phyloP scores from a whole-genome alignment of 495 filamentous ascomycete genomes.

The Aspergillus homomorphus region DNA sequence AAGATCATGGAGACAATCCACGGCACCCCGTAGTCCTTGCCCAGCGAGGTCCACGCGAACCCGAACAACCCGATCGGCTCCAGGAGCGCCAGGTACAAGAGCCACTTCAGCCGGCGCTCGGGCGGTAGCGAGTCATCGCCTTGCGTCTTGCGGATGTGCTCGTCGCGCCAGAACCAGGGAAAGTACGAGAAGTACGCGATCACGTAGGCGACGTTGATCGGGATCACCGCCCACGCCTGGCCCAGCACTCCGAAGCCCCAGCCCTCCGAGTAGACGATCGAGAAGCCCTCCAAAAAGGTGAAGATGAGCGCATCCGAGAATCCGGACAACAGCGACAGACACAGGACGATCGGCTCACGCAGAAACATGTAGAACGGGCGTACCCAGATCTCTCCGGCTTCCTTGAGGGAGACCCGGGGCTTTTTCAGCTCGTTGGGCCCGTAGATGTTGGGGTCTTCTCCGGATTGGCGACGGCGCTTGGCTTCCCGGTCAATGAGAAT shows the following conservation, averaged over 20 bases:
- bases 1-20: constrained; percentile 64
- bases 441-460: constrained; percentile 53
- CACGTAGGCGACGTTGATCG: constrained; percentile 62
- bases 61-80: constrained; percentile 63
- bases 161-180: constrained; percentile 55
- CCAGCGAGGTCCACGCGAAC: constrained; percentile 62
- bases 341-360: constrained; percentile 69
- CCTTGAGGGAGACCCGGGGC: constrained; percentile 49
- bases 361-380: constrained; percentile 74
- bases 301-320: constrained; percentile 78
- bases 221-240: constrained; percentile 54
- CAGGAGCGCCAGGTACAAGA: constrained; percentile 58
- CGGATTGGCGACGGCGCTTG: constrained; percentile 56
- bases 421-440: constrained; percentile 60
- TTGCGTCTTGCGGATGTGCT: constrained; percentile 32
- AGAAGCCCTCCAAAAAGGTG: constrained; percentile 68
- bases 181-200: constrained; percentile 63
- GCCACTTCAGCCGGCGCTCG: constrained; percentile 36
- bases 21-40: constrained; percentile 45
- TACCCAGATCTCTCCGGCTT: constrained; percentile 58
- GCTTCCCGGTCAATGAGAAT: constrained; percentile 65
- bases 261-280: constrained; percentile 56
- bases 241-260: constrained; percentile 58
- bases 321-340: constrained; percentile 65
- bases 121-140: constrained; percentile 28